Base-by-base conservation (phyloP, 1,284 basidiomycete genomes). In the Sphagnurus paluster region DNA sequence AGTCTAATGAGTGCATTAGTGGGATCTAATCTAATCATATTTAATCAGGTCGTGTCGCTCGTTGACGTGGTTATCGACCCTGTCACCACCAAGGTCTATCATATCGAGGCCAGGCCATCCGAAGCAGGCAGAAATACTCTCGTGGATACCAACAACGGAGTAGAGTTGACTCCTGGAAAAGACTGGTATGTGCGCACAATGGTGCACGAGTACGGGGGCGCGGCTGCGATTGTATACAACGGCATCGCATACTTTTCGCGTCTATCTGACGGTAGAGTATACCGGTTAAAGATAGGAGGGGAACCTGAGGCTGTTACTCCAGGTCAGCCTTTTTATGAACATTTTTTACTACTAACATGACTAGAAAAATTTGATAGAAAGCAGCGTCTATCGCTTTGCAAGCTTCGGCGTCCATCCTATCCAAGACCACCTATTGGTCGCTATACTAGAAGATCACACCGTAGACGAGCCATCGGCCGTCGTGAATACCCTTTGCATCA, bases 381-480 rank as follows among this genome's bases (percentile, higher is more conserved):
- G 41, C 59, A 62, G 65, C 37, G 69, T 73, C 2, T 70, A 76
- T 56, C 77, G 84, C 34, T 90, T 76, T 57, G 86, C 80, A 5
- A 66, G 72, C 47, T 69, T 83, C 42, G 64, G 70, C 14, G 67
- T 76, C 3, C 71, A 79, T 47, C 79, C 80, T 2, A 58, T 58
- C 7, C 60, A 75, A 6, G 61, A 69, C 2, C 48, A 56, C 53
- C 57, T 82, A 6, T 57, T 87, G 10, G 71, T 81, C 6, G 70
- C 78, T 0, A 65, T 88, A 23, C 67, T 82, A 16, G 87, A 90
- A 58, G 84, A 89, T 58, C 85, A 88, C 58, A 84, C 83, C 0
- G 62, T 75, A 28, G 77, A 82, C 24, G 62, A 63, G 2, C 84
- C 84, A 1, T 57, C 72, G 5, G 66, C 75, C 11, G 74, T 88